Conservation (phyloP, 2,329 filamentous ascomycete species). For the Lachnellula suecica region DNA sequence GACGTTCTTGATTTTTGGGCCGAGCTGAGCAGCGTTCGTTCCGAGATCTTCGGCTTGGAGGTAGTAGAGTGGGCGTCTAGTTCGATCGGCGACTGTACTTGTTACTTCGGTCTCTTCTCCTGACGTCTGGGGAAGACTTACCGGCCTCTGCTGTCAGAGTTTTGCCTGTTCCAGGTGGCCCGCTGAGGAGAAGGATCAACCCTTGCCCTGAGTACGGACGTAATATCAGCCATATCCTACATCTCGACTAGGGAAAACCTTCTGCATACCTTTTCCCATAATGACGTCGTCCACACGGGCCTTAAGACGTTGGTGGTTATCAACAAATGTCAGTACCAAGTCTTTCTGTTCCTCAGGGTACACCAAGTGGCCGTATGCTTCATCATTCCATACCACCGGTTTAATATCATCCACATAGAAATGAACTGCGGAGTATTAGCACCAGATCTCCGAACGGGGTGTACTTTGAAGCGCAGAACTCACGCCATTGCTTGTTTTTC, state of each 20-base stretch:
- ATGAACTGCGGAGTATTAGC: constrained; percentile 17
- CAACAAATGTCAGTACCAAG: constrained; percentile 46
- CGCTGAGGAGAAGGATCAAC: constrained; percentile 44
- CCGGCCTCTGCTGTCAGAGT: constrained; percentile 38
- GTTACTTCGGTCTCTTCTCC: neutral
- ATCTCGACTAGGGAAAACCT: neutral
- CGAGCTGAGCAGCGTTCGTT: constrained; percentile 13
- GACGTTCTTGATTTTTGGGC: constrained; percentile 19
- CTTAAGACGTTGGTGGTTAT: constrained; percentile 38
- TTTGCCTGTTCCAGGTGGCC: constrained; percentile 25
- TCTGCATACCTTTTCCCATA: constrained; percentile 34
- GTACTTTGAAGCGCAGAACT: constrained; percentile 27
- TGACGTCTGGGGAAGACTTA: too few relatives aligned
- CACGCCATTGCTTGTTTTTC: constrained; percentile 46
- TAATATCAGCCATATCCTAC: neutral
- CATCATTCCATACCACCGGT: constrained; percentile 38
- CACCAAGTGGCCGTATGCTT: constrained; percentile 46
- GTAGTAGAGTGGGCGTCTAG: constrained; percentile 18
- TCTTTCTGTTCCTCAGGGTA: constrained; percentile 48
- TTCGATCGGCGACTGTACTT: constrained; percentile 16
- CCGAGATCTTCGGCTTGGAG: constrained; percentile 22
- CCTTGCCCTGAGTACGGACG: constrained; percentile 37
- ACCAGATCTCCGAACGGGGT: neutral
- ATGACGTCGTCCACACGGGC: constrained; percentile 22
- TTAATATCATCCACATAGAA: constrained; percentile 24